Conservation (phyloP, 2,329 filamentous ascomycete genomes). For the Pseudonectria foliicola region DNA sequence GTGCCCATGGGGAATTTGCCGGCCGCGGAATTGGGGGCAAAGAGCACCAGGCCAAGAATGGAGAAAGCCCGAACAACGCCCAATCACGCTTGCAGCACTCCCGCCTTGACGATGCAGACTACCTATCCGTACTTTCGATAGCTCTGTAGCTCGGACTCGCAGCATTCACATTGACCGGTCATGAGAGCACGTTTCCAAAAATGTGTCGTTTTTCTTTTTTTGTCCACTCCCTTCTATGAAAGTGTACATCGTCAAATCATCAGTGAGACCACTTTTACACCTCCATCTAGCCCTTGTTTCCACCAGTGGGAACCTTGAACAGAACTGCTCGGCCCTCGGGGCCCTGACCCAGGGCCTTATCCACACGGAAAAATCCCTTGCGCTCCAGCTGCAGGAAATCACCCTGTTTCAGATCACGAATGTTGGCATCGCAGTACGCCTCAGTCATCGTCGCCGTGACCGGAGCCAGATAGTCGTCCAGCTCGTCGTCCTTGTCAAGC, state of each 20-base stretch:
- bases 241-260: slow-evolving; percentile 6
- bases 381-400: slow-evolving; percentile 95
- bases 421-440: slow-evolving; percentile 74
- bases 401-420: slow-evolving; percentile 69
- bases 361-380: slow-evolving; percentile 85
- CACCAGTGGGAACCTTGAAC: slow-evolving; percentile 51
- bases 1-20: no score
- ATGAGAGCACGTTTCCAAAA: no score
- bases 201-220: no score
- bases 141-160: no score
- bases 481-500: slow-evolving; percentile 76
- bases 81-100: no score
- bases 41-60: no score
- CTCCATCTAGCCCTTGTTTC: slow-evolving; percentile 27
- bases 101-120: no score
- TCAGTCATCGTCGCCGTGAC: slow-evolving; percentile 68
- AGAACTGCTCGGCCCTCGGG: slow-evolving; percentile 47
- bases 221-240: background rate
- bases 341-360: slow-evolving; percentile 51
- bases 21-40: no score
- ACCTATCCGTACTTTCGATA: no score
- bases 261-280: background rate
- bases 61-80: no score
- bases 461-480: slow-evolving; percentile 77
- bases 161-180: no score